A percentile compares a stretch with the other conserved stretches of the same genome.
These are phyloP conservation scores for Pseudofabraea citricarpa DNA, from an alignment of 2,329 filamentous ascomycete genomes.

Conservation along the genomic window DNA sequence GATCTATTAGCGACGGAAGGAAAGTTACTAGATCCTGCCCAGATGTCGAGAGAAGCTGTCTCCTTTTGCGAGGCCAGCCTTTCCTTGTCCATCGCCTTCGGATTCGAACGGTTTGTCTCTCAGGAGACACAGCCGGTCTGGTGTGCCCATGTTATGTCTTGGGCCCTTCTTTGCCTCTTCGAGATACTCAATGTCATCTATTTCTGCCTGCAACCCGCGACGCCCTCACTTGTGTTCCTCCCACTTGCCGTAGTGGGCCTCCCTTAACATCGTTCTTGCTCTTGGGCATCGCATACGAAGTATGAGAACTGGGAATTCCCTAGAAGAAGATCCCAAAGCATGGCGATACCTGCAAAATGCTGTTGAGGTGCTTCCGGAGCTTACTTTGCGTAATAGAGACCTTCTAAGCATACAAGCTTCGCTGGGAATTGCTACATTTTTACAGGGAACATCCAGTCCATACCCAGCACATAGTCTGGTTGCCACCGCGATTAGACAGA, in stretches of 20 bases:
- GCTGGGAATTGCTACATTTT: constrained; percentile 87
- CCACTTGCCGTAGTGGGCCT: constrained; percentile 99
- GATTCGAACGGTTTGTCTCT: no score
- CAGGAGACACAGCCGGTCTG: no score
- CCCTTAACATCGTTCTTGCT: constrained; percentile 85
- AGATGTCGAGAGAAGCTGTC: no score
- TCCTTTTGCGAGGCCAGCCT: no score
- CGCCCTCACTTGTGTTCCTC: no score
- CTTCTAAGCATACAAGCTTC: constrained; percentile 91
- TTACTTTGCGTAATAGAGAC: constrained; percentile 95
- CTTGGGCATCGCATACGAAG: constrained; percentile 87
- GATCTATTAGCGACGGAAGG: no score
- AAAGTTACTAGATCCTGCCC: no score
- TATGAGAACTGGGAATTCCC: constrained; percentile 87
- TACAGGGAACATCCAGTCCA: constrained; percentile 94
- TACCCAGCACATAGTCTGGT: constrained; percentile 91
- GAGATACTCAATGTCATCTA: no score
- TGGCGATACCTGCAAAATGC: constrained; percentile 97
- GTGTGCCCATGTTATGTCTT: no score
- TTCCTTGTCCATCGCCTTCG: no score
- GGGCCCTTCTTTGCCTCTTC: no score
- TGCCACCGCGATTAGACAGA: constrained; percentile 81
- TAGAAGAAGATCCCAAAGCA: constrained; percentile 88
- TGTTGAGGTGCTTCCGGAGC: constrained; percentile 87
- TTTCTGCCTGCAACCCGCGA: no score